Evolutionary conservation across 2,329 filamentous ascomycete genomes (phyloP).

Genomic region (Fusarium hostae): DNA sequence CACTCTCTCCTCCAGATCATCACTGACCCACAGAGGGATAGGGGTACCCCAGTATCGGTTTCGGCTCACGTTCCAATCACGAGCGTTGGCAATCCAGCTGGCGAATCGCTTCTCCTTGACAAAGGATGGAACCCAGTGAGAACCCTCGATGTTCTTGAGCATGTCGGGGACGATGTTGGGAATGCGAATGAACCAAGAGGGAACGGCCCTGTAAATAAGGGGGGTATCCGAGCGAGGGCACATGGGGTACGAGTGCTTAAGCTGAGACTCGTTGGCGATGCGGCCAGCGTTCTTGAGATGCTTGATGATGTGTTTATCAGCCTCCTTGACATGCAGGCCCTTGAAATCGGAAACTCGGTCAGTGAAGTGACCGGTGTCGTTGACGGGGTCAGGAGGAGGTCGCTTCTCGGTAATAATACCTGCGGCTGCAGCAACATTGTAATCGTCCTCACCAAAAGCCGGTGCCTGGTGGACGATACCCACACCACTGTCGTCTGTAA

Average conservation of each 20-base stretch:
- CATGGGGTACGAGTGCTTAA: constrained; percentile 92
- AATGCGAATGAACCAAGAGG: constrained; percentile 95
- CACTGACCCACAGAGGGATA: constrained; percentile 90
- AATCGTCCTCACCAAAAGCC: constrained; percentile 96
- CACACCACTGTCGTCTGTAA: constrained; percentile 89
- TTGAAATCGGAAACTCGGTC: constrained; percentile 81
- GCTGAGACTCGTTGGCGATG: constrained; percentile 84
- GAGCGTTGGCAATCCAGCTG: constrained; percentile 90
- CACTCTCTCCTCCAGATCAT: constrained; percentile 86
- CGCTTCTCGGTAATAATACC: constrained; percentile 82
- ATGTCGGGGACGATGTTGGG: constrained; percentile 85
- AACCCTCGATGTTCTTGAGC: constrained; percentile 88
- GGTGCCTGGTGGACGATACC: constrained; percentile 95
- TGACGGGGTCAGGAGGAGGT: constrained; percentile 89
- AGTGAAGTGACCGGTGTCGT: constrained; percentile 84
- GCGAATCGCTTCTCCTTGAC: constrained; percentile 93
- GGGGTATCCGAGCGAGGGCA: constrained; percentile 96
- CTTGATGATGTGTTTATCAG: constrained; percentile 94
- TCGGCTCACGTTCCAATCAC: constrained; percentile 94
- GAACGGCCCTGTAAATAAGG: constrained; percentile 90
- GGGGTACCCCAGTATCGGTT: constrained; percentile 97
- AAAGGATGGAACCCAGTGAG: constrained; percentile 90
- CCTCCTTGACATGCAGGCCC: constrained; percentile 89
- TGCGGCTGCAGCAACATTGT: constrained; percentile 79
- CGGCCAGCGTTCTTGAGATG: constrained; percentile 81